These are phyloP conservation scores for Leishmania mexicana DNA, from an alignment of 208 protist genomes.

Conservation along the genomic window DNA sequence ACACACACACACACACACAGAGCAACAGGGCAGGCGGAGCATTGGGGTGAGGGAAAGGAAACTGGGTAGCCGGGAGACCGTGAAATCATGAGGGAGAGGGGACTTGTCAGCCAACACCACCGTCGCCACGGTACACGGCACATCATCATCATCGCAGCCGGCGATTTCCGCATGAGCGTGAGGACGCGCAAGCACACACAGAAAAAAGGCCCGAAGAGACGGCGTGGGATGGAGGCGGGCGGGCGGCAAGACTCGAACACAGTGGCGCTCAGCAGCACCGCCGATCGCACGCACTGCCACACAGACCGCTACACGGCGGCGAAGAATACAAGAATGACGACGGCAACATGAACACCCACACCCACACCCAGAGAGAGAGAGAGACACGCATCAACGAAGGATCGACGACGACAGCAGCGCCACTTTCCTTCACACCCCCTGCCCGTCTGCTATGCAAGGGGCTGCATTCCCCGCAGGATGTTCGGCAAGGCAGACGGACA, in stretches of 20 bases:
- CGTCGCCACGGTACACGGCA: not conserved
- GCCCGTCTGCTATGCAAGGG: too few relatives aligned
- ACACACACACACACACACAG: not conserved
- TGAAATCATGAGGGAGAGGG: not conserved
- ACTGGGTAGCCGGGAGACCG: not conserved
- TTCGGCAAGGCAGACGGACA: too few relatives aligned
- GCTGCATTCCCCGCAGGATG: too few relatives aligned
- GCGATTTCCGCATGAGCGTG: not conserved
- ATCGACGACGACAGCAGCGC: too few relatives aligned
- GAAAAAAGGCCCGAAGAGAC: not conserved
- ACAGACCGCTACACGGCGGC: not conserved
- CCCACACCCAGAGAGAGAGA: conserved; percentile 13
- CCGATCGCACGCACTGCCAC: not conserved
- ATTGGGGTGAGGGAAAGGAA: not conserved
- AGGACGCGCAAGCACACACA: not conserved
- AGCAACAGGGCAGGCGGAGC: not conserved
- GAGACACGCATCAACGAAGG: too few relatives aligned
- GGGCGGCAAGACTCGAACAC: not conserved
- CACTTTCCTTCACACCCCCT: too few relatives aligned
- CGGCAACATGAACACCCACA: not conserved
- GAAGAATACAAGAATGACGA: not conserved
- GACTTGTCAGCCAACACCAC: not conserved
- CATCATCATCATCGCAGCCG: not conserved
- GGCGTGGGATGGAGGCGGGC: not conserved
- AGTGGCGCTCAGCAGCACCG: not conserved